Conservation (phyloP, 371 early-diverging fungal species). For the Mortierella sp. region DNA sequence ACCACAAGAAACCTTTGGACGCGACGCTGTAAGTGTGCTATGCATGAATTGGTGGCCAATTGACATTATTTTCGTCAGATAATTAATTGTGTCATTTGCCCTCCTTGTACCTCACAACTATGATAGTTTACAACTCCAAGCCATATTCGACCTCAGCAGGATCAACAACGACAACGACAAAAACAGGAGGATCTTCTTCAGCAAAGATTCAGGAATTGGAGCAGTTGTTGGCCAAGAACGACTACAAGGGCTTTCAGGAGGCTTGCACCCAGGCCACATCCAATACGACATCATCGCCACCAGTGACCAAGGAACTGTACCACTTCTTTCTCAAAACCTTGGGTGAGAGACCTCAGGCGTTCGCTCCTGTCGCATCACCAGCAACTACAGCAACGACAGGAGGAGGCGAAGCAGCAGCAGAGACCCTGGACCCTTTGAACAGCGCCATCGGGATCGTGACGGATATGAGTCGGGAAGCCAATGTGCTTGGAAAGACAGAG, state of each 20-base stretch:
- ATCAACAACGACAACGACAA: too few relatives aligned
- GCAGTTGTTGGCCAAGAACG: slow-evolving; percentile 28
- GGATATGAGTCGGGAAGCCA: slow-evolving; percentile 48
- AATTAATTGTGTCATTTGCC: too few relatives aligned
- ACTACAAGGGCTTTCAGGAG: slow-evolving; percentile 42
- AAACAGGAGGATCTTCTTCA: slow-evolving; percentile 9
- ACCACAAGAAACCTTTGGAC: neutral
- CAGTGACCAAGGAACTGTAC: slow-evolving; percentile 29
- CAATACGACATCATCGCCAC: neutral
- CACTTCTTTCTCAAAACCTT: slow-evolving; percentile 41
- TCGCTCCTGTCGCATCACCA: slow-evolving; percentile 19
- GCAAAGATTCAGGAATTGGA: slow-evolving; percentile 34
- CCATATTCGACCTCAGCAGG: slow-evolving; percentile 1
- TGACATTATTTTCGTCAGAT: too few relatives aligned
- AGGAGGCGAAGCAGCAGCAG: neutral
- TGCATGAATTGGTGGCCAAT: too few relatives aligned
- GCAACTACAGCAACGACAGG: neutral
- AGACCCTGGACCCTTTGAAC: slow-evolving; percentile 22
- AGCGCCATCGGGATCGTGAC: slow-evolving; percentile 49
- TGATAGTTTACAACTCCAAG: slow-evolving; percentile 4
- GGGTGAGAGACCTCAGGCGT: slow-evolving; percentile 26
- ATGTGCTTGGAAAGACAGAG: slow-evolving; percentile 22
- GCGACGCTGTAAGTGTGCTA: slow-evolving; percentile 4
- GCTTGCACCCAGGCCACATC: slow-evolving; percentile 16
- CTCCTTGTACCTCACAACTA: too few relatives aligned